Evolutionary conservation across 768 basidiomycete species (phyloP).

Genomic region (Auriscalpium orientale): DNA sequence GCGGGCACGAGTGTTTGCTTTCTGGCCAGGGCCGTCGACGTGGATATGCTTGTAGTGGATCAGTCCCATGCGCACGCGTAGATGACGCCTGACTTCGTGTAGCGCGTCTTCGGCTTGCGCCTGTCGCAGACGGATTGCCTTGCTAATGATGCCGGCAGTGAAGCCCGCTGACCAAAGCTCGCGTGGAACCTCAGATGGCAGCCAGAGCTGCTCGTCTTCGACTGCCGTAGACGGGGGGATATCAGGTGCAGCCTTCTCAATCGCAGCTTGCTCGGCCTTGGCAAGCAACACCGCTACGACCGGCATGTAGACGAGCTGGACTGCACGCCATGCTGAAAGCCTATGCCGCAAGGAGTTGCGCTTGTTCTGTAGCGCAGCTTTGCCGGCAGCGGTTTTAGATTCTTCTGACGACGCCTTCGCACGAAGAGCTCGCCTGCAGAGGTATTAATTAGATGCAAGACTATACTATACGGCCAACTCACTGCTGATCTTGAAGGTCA

Average conservation of each 20-base stretch:
- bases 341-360: neutral
- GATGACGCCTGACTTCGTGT: neutral
- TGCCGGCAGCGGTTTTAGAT: neutral
- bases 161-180: neutral
- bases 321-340: neutral
- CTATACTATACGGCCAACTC: neutral
- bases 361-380: constrained; percentile 1
- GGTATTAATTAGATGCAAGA: neutral
- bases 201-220: neutral
- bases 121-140: neutral
- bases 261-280: neutral
- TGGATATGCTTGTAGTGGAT: neutral
- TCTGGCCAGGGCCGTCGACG: constrained; percentile 3
- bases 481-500: neutral
- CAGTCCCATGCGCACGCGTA: neutral
- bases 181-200: neutral
- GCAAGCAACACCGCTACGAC: neutral
- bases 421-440: neutral
- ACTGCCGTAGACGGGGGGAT: neutral
- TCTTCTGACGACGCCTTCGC: neutral
- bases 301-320: constrained; percentile 8
- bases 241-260: neutral
- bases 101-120: constrained; percentile 8
- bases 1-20: constrained; percentile 1
- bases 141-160: neutral